These are phyloP conservation scores for Carnegiea gigantea DNA, from an alignment of 179 eudicot species.

Conservation along the genomic window DNA sequence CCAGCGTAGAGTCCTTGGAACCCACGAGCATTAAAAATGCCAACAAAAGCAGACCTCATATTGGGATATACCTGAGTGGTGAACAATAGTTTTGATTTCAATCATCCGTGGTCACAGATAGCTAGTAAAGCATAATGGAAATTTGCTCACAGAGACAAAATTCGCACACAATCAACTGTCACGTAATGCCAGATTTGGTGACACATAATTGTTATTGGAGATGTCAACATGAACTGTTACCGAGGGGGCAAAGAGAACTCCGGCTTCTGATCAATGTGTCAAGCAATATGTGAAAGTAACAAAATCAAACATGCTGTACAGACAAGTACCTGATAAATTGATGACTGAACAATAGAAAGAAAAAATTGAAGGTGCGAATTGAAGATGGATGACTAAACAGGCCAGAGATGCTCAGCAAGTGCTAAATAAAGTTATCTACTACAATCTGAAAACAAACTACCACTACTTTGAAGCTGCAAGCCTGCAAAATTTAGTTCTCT, in stretches of 20 bases:
- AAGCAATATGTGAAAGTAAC: not conserved
- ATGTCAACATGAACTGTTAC: not conserved
- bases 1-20: slow-evolving; percentile 86
- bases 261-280: not conserved
- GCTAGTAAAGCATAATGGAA: not conserved
- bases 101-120: not conserved
- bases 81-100: slow-evolving; percentile 7
- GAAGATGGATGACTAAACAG: not conserved
- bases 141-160: not conserved
- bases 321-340: not conserved
- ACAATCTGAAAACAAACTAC: not conserved
- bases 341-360: not conserved
- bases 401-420: not conserved
- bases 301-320: not conserved
- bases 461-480: not conserved
- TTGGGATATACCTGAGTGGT: slow-evolving; percentile 78
- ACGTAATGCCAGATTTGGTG: not conserved
- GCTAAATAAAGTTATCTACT: not conserved
- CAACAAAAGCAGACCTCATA: slow-evolving; percentile 88
- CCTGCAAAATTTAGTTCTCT: not conserved
- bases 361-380: not conserved
- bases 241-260: too few species aligned
- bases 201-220: not conserved
- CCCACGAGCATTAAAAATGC: slow-evolving; percentile 62
- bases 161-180: not conserved